These are phyloP conservation scores for Ascochyta lentis DNA, from an alignment of 2,329 filamentous ascomycete species.

Conservation along the genomic window DNA sequence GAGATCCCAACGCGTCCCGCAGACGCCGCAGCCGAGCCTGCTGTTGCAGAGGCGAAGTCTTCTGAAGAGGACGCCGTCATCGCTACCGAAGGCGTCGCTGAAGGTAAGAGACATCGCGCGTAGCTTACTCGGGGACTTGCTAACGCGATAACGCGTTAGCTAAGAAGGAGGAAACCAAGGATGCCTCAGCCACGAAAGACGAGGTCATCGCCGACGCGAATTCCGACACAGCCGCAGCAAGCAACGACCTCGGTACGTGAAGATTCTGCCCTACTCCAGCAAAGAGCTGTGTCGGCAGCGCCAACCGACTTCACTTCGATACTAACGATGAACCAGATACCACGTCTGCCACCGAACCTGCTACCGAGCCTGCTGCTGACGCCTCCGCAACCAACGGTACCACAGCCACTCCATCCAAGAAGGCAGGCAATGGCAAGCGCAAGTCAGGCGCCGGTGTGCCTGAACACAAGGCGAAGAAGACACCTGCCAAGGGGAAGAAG, in stretches of 20 bases:
- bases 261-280: neutral
- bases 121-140: constrained; percentile 8
- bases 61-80: constrained; percentile 36
- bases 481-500: constrained; percentile 77
- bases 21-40: constrained; percentile 36
- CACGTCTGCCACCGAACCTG: constrained; percentile 44
- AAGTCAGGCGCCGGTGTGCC: constrained; percentile 73
- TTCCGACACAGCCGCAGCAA: constrained; percentile 26
- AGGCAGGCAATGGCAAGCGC: constrained; percentile 57
- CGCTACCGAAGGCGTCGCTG: constrained; percentile 34
- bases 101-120: constrained; percentile 34
- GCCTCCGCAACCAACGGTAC: constrained; percentile 56
- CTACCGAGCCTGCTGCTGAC: constrained; percentile 44
- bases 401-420: constrained; percentile 41
- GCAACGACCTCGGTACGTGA: constrained; percentile 36
- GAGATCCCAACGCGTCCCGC: constrained; percentile 42
- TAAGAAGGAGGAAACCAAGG: constrained; percentile 26
- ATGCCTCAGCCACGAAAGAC: constrained; percentile 25
- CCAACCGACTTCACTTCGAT: neutral
- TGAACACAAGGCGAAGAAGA: constrained; percentile 74
- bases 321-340: constrained; percentile 36
- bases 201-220: constrained; percentile 37
- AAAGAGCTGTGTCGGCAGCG: neutral
- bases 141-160: constrained; percentile 33
- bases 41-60: constrained; percentile 38